These are phyloP conservation scores for Microsporum ferrugineum DNA, from an alignment of 2,329 filamentous ascomycete genomes.

Conservation along the genomic window DNA sequence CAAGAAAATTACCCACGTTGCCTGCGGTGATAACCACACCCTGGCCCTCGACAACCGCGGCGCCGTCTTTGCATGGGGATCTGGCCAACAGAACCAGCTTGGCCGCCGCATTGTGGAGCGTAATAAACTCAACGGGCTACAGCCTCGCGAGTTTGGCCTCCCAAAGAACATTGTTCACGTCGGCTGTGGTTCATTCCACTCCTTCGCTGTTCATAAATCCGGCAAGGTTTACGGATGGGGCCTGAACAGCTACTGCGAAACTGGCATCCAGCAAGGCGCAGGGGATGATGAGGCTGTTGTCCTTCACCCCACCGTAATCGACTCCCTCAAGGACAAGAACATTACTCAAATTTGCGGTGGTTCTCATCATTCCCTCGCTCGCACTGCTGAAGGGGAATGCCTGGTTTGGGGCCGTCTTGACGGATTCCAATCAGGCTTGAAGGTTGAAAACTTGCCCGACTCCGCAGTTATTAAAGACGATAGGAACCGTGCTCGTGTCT, in stretches of 20 bases:
- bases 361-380: slow-evolving; percentile 59
- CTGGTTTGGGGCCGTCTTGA: slow-evolving; percentile 52
- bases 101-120: slow-evolving; percentile 53
- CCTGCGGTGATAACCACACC: slow-evolving; percentile 47
- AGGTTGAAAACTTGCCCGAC: slow-evolving; percentile 44
- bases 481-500: slow-evolving; percentile 55
- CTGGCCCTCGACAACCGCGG: slow-evolving; percentile 48
- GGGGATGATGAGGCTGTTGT: slow-evolving; percentile 61
- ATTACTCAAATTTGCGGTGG: slow-evolving; percentile 60
- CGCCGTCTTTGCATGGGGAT: slow-evolving; percentile 53
- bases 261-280: slow-evolving; percentile 52
- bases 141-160: slow-evolving; percentile 47
- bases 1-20: slow-evolving; percentile 44
- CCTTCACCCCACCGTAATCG: slow-evolving; percentile 57
- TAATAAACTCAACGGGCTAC: slow-evolving; percentile 43
- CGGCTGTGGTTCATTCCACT: slow-evolving; percentile 66
- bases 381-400: slow-evolving; percentile 43
- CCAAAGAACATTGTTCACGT: slow-evolving; percentile 50
- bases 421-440: slow-evolving; percentile 50
- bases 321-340: slow-evolving; percentile 51
- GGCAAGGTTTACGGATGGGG: slow-evolving; percentile 71
- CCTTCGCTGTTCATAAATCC: slow-evolving; percentile 59
- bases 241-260: slow-evolving; percentile 76
- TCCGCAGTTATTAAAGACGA: slow-evolving; percentile 55
- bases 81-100: slow-evolving; percentile 57